Evolutionary conservation across 129 eudicot species (phyloP).

Genomic region (Calendula officinalis): DNA sequence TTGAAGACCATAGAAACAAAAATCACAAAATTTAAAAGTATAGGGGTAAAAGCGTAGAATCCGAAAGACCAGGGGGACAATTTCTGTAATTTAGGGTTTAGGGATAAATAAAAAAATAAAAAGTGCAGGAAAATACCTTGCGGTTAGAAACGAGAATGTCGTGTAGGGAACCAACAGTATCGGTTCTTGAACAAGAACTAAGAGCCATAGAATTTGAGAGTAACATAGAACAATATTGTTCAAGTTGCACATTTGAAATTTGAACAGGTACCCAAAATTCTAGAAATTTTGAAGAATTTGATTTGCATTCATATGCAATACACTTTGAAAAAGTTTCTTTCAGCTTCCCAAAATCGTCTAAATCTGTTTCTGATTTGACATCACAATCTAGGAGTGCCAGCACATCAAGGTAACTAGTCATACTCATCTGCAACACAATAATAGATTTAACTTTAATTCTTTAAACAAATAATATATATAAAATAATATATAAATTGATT

Average conservation of each 20-base stretch:
- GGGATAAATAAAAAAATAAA: not conserved
- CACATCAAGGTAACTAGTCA: constrained; percentile 41
- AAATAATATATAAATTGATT: constrained; percentile 5
- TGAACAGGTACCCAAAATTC: constrained; percentile 92
- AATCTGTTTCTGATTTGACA: constrained; percentile 30
- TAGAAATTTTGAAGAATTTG: constrained; percentile 45
- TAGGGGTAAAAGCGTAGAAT: no score
- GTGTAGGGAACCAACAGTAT: constrained; percentile 62
- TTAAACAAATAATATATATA: constrained; percentile 1
- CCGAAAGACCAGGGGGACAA: no score
- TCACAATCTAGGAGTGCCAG: constrained; percentile 52
- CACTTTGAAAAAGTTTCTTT: constrained; percentile 48
- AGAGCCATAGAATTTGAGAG: constrained; percentile 63
- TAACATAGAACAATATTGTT: constrained; percentile 76
- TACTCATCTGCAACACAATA: constrained; percentile 48
- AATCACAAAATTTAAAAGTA: no score
- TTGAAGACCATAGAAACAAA: no score
- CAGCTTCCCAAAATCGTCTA: constrained; percentile 40
- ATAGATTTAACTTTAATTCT: constrained; percentile 11
- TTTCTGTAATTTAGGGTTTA: no score
- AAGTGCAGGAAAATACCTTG: constrained; percentile 57
- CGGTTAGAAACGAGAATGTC: constrained; percentile 57
- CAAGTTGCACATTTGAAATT: constrained; percentile 84
- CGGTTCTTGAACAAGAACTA: constrained; percentile 52
- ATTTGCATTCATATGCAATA: constrained; percentile 43